phyloP scores from a whole-genome alignment of 306 rosid genomes.

The Begonia fuchsioides region DNA sequence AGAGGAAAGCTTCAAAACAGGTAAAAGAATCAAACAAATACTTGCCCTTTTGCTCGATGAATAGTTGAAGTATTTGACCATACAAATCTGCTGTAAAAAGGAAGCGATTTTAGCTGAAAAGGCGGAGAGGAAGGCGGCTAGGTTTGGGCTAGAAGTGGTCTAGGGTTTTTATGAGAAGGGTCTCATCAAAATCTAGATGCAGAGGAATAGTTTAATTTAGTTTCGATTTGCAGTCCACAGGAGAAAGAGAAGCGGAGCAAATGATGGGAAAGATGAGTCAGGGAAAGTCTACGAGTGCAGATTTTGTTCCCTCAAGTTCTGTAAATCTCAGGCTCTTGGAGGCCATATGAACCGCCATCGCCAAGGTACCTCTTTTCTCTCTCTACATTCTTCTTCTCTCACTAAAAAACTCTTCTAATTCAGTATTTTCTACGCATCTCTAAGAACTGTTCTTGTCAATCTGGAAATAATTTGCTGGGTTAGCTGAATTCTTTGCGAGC shows the following conservation, averaged over 20 bases:
- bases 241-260: conserved; percentile 76
- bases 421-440: conserved; percentile 5
- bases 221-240: conserved; percentile 43
- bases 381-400: too few relatives aligned
- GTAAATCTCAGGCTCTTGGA: conserved; percentile 98
- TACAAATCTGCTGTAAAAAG: too few relatives aligned
- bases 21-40: neutral
- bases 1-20: conserved; percentile 36
- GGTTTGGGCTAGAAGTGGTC: neutral
- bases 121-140: conserved; percentile 11
- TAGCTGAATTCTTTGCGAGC: conserved; percentile 3
- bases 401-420: too few relatives aligned
- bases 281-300: conserved; percentile 97
- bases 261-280: conserved; percentile 66
- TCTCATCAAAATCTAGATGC: too few relatives aligned
- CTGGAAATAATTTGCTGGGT: neutral
- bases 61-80: too few relatives aligned
- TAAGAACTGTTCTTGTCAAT: conserved; percentile 33
- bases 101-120: too few relatives aligned
- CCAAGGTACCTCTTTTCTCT: conserved; percentile 50
- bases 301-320: conserved; percentile 98
- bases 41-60: neutral
- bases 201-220: conserved; percentile 13
- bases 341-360: conserved; percentile 99
- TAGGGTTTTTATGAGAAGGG: too few relatives aligned